Evolutionary conservation across 495 filamentous ascomycete species (phyloP), one percentile per base, ranked within the genome.

Genomic region (Rhypophila decipiens): DNA sequence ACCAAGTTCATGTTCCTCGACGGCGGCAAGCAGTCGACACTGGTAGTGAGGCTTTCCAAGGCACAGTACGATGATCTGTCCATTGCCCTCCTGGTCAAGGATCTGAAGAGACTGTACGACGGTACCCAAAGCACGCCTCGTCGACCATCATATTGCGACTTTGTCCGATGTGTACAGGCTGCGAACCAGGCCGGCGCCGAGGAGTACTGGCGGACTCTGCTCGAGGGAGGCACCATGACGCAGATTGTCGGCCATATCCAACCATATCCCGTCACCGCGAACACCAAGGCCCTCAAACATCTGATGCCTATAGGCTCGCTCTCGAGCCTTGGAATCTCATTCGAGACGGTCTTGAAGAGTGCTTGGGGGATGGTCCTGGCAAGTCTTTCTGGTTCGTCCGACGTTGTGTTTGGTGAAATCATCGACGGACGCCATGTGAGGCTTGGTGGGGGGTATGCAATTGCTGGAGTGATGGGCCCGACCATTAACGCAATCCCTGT

Each of bases 331-430:
- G 58, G 59, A 2, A 58, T 65, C 37, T 58, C 60, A 1, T 64
- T 72, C 27, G 66, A 73, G 37, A 65, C 71, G 0, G 58, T 75
- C 2, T 63, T 75, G 19, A 74, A 72, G 44, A 62, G 58, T 1
- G 69, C 71, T 1, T 75, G 72, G 72, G 69, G 69, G 0, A 68
- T 74, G 55, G 70, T 72, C 0, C 63, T 75, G 22, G 69, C 67
- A 4, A 69, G 54, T n/a, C 49, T 73, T 11, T 70, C 68, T 1
- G 67, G 58, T 3, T 67, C 63, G 1, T 62, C 66, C 7, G 72
- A 75, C 22, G 66, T 75, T 13, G 66, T 74, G 12, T 75, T 75
- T 42, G 72, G 72, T n/a, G 66, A 74, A 46, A 46, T 73, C 11
- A 58, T 75, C 20, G 70, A 66, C 39, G 78, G 78, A 27, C 65